Percentiles rank a stretch among this genome's conserved stretches.
Conservation (phyloP, 1,284 basidiomycete genomes). For the Dichomitus squalens region DNA sequence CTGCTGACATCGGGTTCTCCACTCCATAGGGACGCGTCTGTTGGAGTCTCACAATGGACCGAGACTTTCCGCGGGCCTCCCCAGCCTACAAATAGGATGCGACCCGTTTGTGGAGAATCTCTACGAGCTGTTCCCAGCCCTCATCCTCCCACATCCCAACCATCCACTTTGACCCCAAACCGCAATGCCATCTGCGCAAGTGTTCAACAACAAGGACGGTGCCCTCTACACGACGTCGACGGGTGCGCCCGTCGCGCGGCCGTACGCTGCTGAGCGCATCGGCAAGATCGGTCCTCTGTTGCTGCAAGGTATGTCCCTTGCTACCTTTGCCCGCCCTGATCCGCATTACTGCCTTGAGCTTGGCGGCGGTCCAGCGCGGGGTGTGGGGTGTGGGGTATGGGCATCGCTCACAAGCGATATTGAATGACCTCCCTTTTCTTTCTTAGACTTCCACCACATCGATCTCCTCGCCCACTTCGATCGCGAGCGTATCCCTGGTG, state of each 20-base stretch:
- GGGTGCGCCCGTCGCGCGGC: constrained; percentile 73
- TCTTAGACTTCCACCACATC: constrained; percentile 84
- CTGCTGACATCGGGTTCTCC: constrained; percentile 24
- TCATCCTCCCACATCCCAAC: constrained; percentile 8
- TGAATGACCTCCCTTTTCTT: constrained; percentile 5
- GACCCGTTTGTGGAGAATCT: constrained; percentile 17
- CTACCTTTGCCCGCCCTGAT: background rate
- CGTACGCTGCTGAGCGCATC: constrained; percentile 78
- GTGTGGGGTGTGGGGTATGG: background rate
- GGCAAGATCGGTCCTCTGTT: constrained; percentile 81
- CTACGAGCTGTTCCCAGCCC: constrained; percentile 18
- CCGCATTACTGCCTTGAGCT: background rate
- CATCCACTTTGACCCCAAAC: background rate
- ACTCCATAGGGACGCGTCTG: background rate
- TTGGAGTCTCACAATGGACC: constrained; percentile 4
- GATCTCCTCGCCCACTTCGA: constrained; percentile 91
- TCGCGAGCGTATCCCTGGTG: constrained; percentile 88
- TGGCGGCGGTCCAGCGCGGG: background rate
- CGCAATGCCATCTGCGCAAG: constrained; percentile 67
- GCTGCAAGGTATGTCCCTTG: constrained; percentile 66
- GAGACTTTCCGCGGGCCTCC: background rate
- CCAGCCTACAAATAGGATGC: constrained; percentile 27
- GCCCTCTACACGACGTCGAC: constrained; percentile 84
- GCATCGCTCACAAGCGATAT: constrained; percentile 8
- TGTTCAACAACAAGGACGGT: constrained; percentile 55